Evolutionary conservation across 2,329 filamentous ascomycete genomes (phyloP).

Genomic region (Epichloe baconii): DNA sequence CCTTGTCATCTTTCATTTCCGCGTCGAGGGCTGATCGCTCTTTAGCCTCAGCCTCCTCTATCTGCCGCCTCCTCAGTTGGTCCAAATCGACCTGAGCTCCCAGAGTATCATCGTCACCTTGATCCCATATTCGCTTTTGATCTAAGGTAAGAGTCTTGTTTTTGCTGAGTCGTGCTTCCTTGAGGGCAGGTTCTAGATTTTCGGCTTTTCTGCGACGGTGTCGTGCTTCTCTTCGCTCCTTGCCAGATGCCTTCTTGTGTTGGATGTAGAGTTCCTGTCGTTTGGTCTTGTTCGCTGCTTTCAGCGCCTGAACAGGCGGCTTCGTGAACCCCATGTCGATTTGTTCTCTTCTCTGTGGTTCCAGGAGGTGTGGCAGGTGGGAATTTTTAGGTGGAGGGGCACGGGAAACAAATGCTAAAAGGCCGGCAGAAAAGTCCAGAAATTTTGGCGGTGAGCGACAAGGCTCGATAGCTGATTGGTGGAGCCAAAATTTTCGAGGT

Average conservation of each 20-base stretch:
- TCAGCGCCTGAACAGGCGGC: constrained; percentile 25
- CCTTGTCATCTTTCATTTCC: constrained; percentile 29
- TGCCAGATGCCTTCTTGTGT: constrained; percentile 64
- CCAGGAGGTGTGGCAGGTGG: background rate
- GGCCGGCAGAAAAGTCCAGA: constrained; percentile 21
- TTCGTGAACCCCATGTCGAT: constrained; percentile 22
- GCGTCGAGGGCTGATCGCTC: constrained; percentile 34
- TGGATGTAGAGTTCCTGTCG: constrained; percentile 67
- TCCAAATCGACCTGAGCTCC: constrained; percentile 45
- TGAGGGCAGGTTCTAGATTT: constrained; percentile 64
- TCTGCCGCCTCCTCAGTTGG: constrained; percentile 41
- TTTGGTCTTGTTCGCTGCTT: constrained; percentile 62
- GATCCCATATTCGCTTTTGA: constrained; percentile 81
- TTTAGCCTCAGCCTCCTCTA: constrained; percentile 39
- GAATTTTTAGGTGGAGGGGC: constrained; percentile 10
- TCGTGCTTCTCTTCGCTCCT: constrained; percentile 61
- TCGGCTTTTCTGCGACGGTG: constrained; percentile 76
- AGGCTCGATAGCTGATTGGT: constrained; percentile 11
- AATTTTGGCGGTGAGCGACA: constrained; percentile 26
- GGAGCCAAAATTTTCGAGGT: constrained; percentile 4
- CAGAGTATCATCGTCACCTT: constrained; percentile 49
- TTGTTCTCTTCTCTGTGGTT: background rate
- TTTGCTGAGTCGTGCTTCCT: constrained; percentile 56
- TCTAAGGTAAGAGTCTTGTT: constrained; percentile 78
- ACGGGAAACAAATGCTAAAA: background rate